Evolutionary conservation across 352 stramenopile genomes (phyloP), one percentile per base, ranked within the genome.

Genomic region (Globisporangium iwayamae): DNA sequence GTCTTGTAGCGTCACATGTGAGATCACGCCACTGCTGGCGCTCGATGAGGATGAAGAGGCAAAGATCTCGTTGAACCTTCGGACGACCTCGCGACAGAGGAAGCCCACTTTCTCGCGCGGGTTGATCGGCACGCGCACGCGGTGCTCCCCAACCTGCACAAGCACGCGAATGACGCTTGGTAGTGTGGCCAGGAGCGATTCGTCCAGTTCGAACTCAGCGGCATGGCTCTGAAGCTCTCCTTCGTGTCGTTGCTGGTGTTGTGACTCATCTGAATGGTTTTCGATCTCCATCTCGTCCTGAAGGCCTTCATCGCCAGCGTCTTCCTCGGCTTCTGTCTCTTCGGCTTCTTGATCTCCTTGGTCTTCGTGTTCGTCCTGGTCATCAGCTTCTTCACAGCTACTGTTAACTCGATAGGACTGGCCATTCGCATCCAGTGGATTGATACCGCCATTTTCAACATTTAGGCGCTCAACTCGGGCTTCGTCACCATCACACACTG

Each of bases 41-140:
- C 41, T 43, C 8, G 43, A 48, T 20, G 43, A 48, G n/a, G 43
- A 48, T 3, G 43, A 48, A 8, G 56, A 63, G 34, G 66, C 67
- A 34, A 88, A 89, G 2, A 78, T 69, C 54, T 90, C 81, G 56
- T 90, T 89, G 57, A 76, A 90, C 20, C 81, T 72, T 7, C 78
- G 76, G 18, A 87, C 72, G 56, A 89, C 76, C 64, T 89, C 78
- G 50, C 63, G 60, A 10, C 78, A 87, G 4, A 90, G 64, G 22
- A 72, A 72, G 6, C 67, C 61, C 22, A 89, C 68, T 3, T 66
- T 74, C 57, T 79, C 76, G 14, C 70, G 74, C 32, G 78, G 79
- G 28, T 81, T 82, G 28, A 89, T 85, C 3, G 79, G 79, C 32
- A 89, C 68, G 13, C 76, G 80, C 14, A 90, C 9, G 9, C 81